These are phyloP conservation scores for Melastoma malabathricum DNA, from an alignment of 345 rosid genomes.

Conservation along the genomic window DNA sequence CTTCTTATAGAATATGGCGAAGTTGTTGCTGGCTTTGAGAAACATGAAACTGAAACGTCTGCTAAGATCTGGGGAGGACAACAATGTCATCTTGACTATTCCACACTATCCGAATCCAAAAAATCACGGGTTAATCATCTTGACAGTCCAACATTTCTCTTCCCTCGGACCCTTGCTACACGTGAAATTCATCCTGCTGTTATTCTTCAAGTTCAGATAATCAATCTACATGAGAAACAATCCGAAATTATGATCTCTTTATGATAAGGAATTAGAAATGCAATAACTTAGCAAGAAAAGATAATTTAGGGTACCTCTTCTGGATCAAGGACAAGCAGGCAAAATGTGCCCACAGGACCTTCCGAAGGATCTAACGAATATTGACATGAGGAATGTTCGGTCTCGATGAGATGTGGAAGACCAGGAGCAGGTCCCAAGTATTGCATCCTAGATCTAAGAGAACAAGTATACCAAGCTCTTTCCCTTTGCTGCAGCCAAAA, in stretches of 20 bases:
- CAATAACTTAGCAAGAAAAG: not conserved
- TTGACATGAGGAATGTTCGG: constrained; percentile 25
- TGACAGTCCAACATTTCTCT: constrained; percentile 50
- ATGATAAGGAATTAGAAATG: too few relatives aligned
- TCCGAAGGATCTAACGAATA: constrained; percentile 41
- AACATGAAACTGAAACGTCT: too few relatives aligned
- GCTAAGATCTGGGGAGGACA: too few relatives aligned
- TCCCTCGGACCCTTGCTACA: constrained; percentile 22
- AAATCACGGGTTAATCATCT: constrained; percentile 42
- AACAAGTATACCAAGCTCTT: constrained; percentile 68
- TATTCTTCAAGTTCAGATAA: constrained; percentile 77
- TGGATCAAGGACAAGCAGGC: constrained; percentile 65
- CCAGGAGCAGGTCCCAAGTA: constrained; percentile 60
- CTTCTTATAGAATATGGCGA: too few relatives aligned
- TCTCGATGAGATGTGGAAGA: constrained; percentile 23
- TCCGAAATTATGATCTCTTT: too few relatives aligned
- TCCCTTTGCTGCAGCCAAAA: constrained; percentile 46
- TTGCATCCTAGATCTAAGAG: constrained; percentile 46
- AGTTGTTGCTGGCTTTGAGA: too few relatives aligned
- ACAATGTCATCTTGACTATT: too few relatives aligned
- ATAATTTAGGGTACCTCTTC: constrained; percentile 38
- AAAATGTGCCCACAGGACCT: constrained; percentile 51
- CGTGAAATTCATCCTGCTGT: constrained; percentile 45
- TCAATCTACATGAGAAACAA: constrained; percentile 42
- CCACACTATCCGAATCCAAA: too few relatives aligned